Evolutionary conservation across 1,284 basidiomycete species (phyloP).

Genomic region (Cystobasidium sp.): DNA sequence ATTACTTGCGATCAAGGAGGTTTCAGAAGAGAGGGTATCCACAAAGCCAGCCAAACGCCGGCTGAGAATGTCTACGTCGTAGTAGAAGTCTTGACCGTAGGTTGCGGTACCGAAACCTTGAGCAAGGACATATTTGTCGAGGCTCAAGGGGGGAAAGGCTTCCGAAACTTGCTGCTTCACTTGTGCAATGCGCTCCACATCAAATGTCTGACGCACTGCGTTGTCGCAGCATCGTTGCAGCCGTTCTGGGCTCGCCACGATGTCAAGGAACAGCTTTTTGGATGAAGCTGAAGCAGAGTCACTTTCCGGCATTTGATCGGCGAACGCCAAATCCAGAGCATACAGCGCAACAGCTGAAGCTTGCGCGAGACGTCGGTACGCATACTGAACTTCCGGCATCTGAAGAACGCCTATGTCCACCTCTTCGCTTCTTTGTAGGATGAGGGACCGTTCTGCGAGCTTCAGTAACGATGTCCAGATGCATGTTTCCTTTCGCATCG

Average conservation of each 20-base stretch:
- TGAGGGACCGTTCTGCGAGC: not conserved
- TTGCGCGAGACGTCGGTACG: constrained; percentile 60
- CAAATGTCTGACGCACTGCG: constrained; percentile 70
- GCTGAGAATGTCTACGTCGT: constrained; percentile 53
- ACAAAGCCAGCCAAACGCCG: not conserved
- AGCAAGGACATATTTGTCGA: constrained; percentile 61
- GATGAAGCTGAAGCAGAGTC: constrained; percentile 63
- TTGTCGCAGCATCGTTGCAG: constrained; percentile 45
- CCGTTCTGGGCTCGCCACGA: not conserved
- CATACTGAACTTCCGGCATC: not conserved
- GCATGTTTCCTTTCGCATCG: constrained; percentile 69
- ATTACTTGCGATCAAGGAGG: not conserved
- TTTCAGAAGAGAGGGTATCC: not conserved
- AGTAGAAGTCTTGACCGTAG: constrained; percentile 79
- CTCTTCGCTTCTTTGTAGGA: not conserved
- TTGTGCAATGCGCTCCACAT: constrained; percentile 67
- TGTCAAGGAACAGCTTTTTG: not conserved
- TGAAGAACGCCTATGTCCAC: not conserved
- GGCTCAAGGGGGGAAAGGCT: constrained; percentile 55
- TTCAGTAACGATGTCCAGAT: constrained; percentile 60
- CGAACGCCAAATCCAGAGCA: constrained; percentile 60
- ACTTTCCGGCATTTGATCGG: constrained; percentile 65
- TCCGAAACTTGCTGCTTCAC: constrained; percentile 55
- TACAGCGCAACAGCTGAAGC: constrained; percentile 72
- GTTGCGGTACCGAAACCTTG: constrained; percentile 55